Evolutionary conservation across 1,139 yeast species (phyloP).

Genomic region (Lodderomyces oxycetoniae): DNA sequence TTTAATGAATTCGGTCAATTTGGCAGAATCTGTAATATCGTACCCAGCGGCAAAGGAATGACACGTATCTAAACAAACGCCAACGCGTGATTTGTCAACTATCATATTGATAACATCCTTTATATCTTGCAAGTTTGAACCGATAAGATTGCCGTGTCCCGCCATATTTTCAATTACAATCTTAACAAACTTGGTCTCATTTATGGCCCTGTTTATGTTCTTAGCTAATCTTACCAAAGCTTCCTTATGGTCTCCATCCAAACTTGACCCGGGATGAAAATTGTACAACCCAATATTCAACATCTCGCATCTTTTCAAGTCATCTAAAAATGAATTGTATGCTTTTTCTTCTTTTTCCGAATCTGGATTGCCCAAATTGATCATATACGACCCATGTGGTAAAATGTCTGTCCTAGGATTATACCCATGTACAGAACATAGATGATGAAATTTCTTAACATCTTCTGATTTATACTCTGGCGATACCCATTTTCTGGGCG

Average conservation of each 20-base stretch:
- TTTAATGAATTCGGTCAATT: conserved; percentile 64
- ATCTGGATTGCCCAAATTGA: conserved; percentile 90
- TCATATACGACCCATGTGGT: conserved; percentile 94
- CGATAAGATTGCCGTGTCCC: conserved; percentile 89
- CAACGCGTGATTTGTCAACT: conserved; percentile 74
- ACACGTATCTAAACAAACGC: conserved; percentile 94
- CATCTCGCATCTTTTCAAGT: conserved; percentile 77
- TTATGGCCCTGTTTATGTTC: conserved; percentile 73
- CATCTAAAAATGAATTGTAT: conserved; percentile 78
- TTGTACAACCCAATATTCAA: conserved; percentile 82
- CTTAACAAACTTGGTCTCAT: conserved; percentile 70
- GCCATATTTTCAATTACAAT: conserved; percentile 97
- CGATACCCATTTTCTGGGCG: conserved; percentile 88
- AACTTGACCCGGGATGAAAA: conserved; percentile 91
- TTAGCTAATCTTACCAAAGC: conserved; percentile 68
- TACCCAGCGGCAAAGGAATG: conserved; percentile 96
- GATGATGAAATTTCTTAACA: conserved; percentile 54
- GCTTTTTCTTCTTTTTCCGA: conserved; percentile 72
- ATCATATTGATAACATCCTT: conserved; percentile 69
- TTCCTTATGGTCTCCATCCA: conserved; percentile 63
- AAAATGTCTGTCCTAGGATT: conserved; percentile 72
- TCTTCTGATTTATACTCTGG: conserved; percentile 71
- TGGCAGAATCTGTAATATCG: conserved; percentile 58
- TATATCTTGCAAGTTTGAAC: conserved; percentile 75
- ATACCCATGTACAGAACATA: conserved; percentile 60